Conservation (phyloP, 257 asterid genomes). For the Jasminum sambac region DNA sequence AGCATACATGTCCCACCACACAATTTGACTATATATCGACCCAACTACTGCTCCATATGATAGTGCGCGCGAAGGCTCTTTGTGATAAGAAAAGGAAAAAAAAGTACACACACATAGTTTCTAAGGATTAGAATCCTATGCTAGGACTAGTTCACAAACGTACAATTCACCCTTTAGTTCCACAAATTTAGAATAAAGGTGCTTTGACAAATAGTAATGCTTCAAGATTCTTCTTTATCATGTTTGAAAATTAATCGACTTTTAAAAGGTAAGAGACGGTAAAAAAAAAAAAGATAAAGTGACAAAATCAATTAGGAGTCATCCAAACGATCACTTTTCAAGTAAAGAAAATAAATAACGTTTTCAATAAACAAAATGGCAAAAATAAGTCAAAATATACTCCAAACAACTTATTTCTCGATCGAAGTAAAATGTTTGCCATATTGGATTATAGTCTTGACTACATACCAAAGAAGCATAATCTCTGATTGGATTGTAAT, state of each 20-base stretch:
- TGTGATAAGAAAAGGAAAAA: conserved; percentile 18
- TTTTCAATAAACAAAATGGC: not conserved
- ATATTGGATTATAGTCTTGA: not conserved
- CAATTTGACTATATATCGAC: conserved; percentile 24
- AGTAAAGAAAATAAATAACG: not conserved
- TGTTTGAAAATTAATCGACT: too few relatives aligned
- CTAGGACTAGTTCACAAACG: not conserved
- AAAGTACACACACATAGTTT: conserved; percentile 14
- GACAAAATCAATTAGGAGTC: too few relatives aligned
- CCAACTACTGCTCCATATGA: not conserved
- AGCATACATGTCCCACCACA: conserved; percentile 35
- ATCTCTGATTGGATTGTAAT: too few relatives aligned
- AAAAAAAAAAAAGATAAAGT: too few relatives aligned
- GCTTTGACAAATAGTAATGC: not conserved
- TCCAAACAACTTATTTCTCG: too few relatives aligned
- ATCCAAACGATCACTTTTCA: not conserved
- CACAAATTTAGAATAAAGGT: not conserved
- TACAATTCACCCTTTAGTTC: not conserved
- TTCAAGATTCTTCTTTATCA: not conserved
- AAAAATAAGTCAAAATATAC: too few relatives aligned
- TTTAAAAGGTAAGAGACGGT: not conserved
- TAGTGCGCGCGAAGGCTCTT: not conserved
- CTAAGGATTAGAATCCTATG: conserved; percentile 42
- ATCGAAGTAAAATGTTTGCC: too few relatives aligned
- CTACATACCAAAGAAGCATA: too few relatives aligned